A percentile compares a stretch with the other conserved stretches of the same genome.
Evolutionary conservation across 2,329 filamentous ascomycete genomes (phyloP).

Genomic region (Neurospora crassa): DNA sequence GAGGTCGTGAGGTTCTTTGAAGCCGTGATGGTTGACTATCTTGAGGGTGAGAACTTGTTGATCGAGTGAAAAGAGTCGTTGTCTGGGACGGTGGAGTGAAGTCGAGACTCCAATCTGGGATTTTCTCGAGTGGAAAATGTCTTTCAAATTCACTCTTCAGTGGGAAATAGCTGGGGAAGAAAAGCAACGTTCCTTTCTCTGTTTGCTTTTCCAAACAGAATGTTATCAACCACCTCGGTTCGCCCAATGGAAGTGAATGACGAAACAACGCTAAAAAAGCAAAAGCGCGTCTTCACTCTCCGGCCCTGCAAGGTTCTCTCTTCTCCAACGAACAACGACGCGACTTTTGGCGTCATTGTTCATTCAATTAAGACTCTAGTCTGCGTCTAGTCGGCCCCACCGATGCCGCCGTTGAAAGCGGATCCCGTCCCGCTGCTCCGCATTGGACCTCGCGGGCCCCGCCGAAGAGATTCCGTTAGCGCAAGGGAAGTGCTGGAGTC

Average conservation of each 20-base stretch:
- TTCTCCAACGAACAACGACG: slow-evolving; percentile 4
- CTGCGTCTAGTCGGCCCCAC: neutral
- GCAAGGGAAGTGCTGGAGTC: neutral
- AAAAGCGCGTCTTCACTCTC: slow-evolving; percentile 10
- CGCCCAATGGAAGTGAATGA: neutral
- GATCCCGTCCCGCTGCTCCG: neutral
- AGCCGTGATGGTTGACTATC: neutral
- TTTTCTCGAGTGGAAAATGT: neutral
- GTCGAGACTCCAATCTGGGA: too few species aligned
- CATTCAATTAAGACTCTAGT: neutral
- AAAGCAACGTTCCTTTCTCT: neutral
- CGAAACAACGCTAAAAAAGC: slow-evolving; percentile 1
- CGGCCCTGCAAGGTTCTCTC: neutral
- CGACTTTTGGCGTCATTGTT: slow-evolving; percentile 17
- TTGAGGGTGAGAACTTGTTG: neutral
- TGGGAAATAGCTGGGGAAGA: neutral
- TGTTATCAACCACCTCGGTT: neutral
- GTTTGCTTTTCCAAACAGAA: neutral
- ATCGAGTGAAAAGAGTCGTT: neutral
- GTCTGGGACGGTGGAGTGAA: too few species aligned
- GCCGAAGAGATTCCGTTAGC: neutral
- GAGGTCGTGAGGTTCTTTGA: neutral
- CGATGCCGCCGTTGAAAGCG: neutral
- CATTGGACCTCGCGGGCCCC: neutral
- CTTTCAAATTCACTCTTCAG: neutral